Conservation (phyloP, 2,329 filamentous ascomycete species). For the Onygenales sp. region DNA sequence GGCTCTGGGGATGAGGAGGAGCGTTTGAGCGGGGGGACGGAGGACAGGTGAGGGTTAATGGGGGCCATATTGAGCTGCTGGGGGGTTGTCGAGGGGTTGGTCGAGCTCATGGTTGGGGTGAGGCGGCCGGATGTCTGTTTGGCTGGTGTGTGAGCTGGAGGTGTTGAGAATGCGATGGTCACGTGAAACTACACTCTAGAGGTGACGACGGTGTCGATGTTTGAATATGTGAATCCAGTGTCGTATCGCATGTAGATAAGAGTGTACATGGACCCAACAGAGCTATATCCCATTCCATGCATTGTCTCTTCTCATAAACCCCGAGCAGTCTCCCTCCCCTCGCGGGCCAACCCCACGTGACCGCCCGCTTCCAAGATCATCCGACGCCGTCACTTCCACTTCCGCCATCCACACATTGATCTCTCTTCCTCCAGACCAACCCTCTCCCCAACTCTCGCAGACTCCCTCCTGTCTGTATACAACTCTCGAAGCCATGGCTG, state of each 20-base stretch:
- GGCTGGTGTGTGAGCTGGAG: too few relatives aligned
- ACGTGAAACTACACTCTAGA: too few relatives aligned
- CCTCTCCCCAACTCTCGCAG: neutral
- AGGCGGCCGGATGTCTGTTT: too few relatives aligned
- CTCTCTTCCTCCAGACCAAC: neutral
- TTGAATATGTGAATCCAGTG: too few relatives aligned
- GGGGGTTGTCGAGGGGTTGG: neutral
- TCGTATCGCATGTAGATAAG: too few relatives aligned
- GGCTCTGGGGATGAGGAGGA: conserved; percentile 16
- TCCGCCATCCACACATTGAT: neutral
- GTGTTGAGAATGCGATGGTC: too few relatives aligned
- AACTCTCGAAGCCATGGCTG: conserved; percentile 14
- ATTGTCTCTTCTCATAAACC: too few relatives aligned
- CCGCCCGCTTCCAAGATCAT: neutral
- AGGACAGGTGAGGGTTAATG: conserved; percentile 7
- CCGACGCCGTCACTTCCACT: neutral
- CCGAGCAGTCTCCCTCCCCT: neutral
- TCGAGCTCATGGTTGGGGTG: neutral
- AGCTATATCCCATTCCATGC: too few relatives aligned
- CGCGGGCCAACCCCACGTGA: neutral
- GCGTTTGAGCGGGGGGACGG: conserved; percentile 23
- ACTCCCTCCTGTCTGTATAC: neutral
- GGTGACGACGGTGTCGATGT: too few relatives aligned
- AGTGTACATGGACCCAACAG: too few relatives aligned
- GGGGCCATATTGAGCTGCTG: conserved; percentile 22